Conservation (phyloP, 169 alveolate species). For the Plasmodium coatneyi region DNA sequence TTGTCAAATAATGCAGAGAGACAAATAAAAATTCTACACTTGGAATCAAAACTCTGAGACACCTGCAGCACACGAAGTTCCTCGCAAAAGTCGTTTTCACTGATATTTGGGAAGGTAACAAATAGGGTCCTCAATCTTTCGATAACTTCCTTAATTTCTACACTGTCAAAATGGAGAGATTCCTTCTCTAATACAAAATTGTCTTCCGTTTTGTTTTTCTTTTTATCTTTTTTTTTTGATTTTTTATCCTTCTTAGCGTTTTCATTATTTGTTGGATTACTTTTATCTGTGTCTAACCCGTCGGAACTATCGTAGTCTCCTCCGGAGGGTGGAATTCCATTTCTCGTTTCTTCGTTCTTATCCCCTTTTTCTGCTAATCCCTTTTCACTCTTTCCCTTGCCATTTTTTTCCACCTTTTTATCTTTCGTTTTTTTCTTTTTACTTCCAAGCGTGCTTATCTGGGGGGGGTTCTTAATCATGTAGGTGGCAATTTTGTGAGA, state of each 20-base stretch:
- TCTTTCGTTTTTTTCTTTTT: constrained; percentile 74
- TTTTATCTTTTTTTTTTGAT: constrained; percentile 19
- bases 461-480: constrained; percentile 97
- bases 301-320: constrained; percentile 34
- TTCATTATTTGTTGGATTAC: constrained; percentile 25
- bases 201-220: constrained; percentile 64
- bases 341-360: constrained; percentile 69
- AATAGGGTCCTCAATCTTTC: constrained; percentile 83
- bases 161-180: constrained; percentile 82
- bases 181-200: constrained; percentile 78
- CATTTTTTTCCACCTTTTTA: constrained; percentile 75
- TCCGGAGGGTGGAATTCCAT: constrained; percentile 78
- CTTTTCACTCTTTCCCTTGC: constrained; percentile 62
- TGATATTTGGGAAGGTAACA: constrained; percentile 76
- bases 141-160: constrained; percentile 86
- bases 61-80: constrained; percentile 93
- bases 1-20: constrained; percentile 82
- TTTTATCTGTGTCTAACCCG: constrained; percentile 41
- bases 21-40: constrained; percentile 84
- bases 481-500: constrained; percentile 96
- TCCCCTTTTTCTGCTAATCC: constrained; percentile 28
- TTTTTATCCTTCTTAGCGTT: constrained; percentile 67
- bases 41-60: constrained; percentile 91
- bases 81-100: constrained; percentile 86
- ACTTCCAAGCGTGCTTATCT: constrained; percentile 72